Conservation (phyloP, 139 green algal genomes). For the Deuterostichococcus epilithicus region DNA sequence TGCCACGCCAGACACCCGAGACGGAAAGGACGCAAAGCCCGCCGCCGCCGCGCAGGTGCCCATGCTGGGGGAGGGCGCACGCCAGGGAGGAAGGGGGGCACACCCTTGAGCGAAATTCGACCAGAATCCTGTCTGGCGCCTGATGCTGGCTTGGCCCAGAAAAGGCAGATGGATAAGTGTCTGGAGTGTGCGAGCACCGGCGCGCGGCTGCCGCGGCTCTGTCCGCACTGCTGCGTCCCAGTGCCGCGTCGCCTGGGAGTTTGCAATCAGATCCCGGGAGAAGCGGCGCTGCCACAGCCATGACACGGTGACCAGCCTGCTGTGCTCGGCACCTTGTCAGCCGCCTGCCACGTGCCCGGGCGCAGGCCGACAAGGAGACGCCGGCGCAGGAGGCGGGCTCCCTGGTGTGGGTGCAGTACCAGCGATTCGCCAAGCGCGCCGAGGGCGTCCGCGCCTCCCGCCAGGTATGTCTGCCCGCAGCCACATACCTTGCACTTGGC, state of each 20-base stretch:
- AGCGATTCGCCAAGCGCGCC: constrained; percentile 67
- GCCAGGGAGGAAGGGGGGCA: constrained; percentile 3
- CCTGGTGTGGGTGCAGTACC: constrained; percentile 82
- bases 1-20: constrained; percentile 16
- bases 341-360: neutral
- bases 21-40: neutral
- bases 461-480: constrained; percentile 33
- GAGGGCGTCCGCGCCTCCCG: constrained; percentile 54
- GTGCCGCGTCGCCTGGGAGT: too few species aligned
- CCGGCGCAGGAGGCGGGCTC: constrained; percentile 39
- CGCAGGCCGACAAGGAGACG: neutral
- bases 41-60: neutral
- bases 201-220: too few species aligned
- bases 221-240: too few species aligned
- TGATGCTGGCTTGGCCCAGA: too few species aligned
- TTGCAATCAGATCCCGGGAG: too few species aligned
- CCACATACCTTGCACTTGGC: neutral
- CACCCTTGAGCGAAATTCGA: too few species aligned
- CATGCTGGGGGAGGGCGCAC: neutral
- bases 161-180: too few species aligned
- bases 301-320: too few species aligned
- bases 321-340: too few species aligned
- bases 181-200: too few species aligned
- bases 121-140: too few species aligned
- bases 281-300: too few species aligned